phyloP scores from a whole-genome alignment of 768 basidiomycete species.

The Tulasnella sp. region DNA sequence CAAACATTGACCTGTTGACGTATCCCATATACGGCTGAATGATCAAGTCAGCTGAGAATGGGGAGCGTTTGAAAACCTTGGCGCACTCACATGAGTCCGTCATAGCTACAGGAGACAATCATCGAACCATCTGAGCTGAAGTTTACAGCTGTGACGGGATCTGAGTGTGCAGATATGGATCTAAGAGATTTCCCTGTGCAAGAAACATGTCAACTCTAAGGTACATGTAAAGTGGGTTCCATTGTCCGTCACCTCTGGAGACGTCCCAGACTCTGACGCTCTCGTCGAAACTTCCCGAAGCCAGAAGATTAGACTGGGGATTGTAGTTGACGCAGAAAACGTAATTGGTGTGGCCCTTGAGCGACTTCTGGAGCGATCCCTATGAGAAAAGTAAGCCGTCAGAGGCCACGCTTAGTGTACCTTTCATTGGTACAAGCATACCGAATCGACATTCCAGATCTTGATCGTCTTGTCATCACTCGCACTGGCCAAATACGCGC shows the following conservation, averaged over 20 bases:
- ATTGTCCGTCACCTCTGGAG: conserved; percentile 51
- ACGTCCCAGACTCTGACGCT: conserved; percentile 97
- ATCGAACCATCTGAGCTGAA: conserved; percentile 95
- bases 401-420: conserved; percentile 1
- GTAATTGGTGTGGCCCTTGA: conserved; percentile 84
- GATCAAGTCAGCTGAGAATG: conserved; percentile 6
- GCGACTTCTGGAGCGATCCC: conserved; percentile 49
- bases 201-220: neutral
- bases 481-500: conserved; percentile 75
- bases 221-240: neutral
- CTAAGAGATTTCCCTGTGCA: conserved; percentile 66
- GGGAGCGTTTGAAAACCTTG: neutral
- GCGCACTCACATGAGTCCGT: conserved; percentile 76
- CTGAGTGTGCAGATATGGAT: conserved; percentile 89
- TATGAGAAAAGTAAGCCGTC: conserved; percentile 25
- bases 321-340: conserved; percentile 92
- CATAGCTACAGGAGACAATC: conserved; percentile 90
- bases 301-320: conserved; percentile 79
- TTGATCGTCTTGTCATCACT: conserved; percentile 87
- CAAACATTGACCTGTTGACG: conserved; percentile 91
- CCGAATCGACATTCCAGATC: conserved; percentile 70
- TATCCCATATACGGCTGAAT: conserved; percentile 90
- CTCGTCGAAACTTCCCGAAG: conserved; percentile 92
- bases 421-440: conserved; percentile 21
- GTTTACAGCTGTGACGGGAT: conserved; percentile 87